Evolutionary conservation across 129 eudicot genomes (phyloP).

Genomic region (Logfia minima): DNA sequence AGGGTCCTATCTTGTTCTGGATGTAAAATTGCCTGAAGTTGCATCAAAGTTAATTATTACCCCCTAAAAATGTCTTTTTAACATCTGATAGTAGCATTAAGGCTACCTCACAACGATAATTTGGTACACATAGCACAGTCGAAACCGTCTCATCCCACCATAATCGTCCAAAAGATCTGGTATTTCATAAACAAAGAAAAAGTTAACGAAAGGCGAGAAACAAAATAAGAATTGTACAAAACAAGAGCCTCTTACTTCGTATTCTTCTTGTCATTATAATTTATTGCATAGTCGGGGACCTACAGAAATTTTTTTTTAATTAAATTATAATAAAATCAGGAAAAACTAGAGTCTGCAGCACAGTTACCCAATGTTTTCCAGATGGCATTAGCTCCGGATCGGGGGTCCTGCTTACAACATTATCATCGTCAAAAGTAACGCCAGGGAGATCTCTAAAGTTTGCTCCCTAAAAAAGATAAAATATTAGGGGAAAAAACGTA

Average conservation of each 20-base stretch:
- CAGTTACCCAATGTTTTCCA: constrained; percentile 58
- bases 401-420: constrained; percentile 45
- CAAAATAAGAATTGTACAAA: neutral
- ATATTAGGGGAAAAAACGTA: neutral
- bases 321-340: neutral
- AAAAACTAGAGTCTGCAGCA: neutral
- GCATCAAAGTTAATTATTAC: neutral
- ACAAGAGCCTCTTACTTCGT: constrained; percentile 34
- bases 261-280: constrained; percentile 43
- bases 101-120: constrained; percentile 49
- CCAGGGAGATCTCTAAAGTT: constrained; percentile 72
- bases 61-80: constrained; percentile 2
- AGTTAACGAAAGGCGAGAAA: constrained; percentile 9
- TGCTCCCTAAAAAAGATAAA: constrained; percentile 55
- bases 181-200: constrained; percentile 13
- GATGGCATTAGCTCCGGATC: constrained; percentile 56
- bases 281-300: constrained; percentile 67
- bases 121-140: constrained; percentile 49
- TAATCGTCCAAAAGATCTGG: constrained; percentile 59
- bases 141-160: constrained; percentile 80
- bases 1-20: constrained; percentile 69
- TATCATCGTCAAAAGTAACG: constrained; percentile 45
- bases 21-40: constrained; percentile 49
- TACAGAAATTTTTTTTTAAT: no score
- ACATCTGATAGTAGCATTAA: neutral